Percentiles rank a stretch among this genome's conserved stretches.
These are phyloP conservation scores for Powellomyces hirtus DNA, from an alignment of 192 early-diverging fungal genomes.

Conservation along the genomic window DNA sequence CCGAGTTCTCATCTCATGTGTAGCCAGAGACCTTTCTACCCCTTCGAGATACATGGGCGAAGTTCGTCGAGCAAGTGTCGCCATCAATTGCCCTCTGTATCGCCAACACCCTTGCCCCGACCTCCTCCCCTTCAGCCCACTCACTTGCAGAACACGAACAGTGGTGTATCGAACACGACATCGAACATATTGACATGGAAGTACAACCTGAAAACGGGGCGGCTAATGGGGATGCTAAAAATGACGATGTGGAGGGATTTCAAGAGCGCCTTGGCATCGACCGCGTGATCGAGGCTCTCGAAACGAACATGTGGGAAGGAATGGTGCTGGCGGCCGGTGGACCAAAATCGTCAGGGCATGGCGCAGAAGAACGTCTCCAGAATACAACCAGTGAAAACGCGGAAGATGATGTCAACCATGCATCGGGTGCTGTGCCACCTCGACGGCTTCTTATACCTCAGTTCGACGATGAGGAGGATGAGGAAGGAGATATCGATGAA, in stretches of 20 bases:
- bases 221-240: neutral
- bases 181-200: constrained; percentile 65
- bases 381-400: neutral
- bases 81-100: constrained; percentile 58
- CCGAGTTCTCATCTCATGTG: too few relatives aligned
- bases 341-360: neutral
- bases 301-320: constrained; percentile 69
- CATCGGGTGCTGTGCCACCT: neutral
- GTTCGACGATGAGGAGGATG: neutral
- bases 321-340: constrained; percentile 26
- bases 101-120: constrained; percentile 22
- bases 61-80: constrained; percentile 51
- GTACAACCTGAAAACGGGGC: neutral
- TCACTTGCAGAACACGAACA: constrained; percentile 37
- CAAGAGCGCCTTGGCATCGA: constrained; percentile 53
- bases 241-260: constrained; percentile 27
- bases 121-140: neutral
- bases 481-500: constrained; percentile 44
- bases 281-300: constrained; percentile 58
- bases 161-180: constrained; percentile 61
- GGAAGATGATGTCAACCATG: neutral
- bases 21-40: constrained; percentile 58
- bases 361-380: neutral
- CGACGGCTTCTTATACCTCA: neutral
- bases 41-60: constrained; percentile 47